Evolutionary conservation across 192 early-diverging fungal species (phyloP).

Genomic region (Phlyctochytrium bullatum): DNA sequence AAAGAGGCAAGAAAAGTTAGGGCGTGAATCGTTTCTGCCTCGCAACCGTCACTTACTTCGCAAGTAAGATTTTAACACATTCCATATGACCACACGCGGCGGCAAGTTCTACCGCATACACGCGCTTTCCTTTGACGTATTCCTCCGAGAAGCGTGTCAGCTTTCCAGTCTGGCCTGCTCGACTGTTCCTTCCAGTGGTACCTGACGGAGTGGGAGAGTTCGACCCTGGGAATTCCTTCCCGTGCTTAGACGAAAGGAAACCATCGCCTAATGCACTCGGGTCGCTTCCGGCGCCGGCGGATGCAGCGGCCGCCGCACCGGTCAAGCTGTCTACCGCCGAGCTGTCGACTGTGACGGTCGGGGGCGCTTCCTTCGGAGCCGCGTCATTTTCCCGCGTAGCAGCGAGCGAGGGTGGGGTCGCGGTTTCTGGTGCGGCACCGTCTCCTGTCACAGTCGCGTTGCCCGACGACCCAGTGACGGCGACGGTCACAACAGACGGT

Average conservation of each 20-base stretch:
- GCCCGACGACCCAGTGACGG: background rate
- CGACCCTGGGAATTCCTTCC: background rate
- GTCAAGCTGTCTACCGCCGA: background rate
- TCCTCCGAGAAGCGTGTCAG: slow-evolving; percentile 22
- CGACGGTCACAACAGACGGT: background rate
- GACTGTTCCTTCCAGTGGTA: too few species aligned
- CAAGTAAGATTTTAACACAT: slow-evolving; percentile 27
- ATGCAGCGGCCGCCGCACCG: too few species aligned
- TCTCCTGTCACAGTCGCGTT: background rate
- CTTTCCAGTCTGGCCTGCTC: background rate
- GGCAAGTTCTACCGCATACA: slow-evolving; percentile 45
- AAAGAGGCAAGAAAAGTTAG: slow-evolving; percentile 6
- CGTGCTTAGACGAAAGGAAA: too few species aligned
- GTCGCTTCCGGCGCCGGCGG: too few species aligned
- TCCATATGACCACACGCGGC: slow-evolving; percentile 32
- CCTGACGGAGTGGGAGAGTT: too few species aligned
- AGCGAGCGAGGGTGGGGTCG: too few species aligned
- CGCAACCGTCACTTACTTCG: slow-evolving; percentile 20
- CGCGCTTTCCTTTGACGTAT: slow-evolving; percentile 27
- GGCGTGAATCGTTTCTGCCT: slow-evolving; percentile 4
- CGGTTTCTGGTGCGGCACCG: too few species aligned
- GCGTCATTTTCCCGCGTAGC: too few species aligned
- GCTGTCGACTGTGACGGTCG: background rate
- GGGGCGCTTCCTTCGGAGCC: background rate
- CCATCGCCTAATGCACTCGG: too few species aligned